Evolutionary conservation across 1,284 basidiomycete species (phyloP), one percentile per base, ranked within the genome.

Genomic region (Tilletia setariae): DNA sequence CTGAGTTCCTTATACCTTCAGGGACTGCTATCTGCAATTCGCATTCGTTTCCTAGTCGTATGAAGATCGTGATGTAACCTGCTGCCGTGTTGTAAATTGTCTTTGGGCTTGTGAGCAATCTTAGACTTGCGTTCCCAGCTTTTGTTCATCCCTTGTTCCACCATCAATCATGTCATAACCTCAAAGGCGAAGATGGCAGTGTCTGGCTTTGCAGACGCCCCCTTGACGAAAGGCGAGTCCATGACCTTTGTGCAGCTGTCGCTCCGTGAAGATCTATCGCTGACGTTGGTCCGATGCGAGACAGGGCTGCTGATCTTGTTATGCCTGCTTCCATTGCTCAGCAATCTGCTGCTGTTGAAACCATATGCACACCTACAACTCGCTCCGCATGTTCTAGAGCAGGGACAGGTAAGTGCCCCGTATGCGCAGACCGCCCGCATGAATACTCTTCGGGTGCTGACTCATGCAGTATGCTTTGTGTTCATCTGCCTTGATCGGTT

Each of bases 331-430:
- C 56, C 56, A 15, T 30, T 61, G 15, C 19, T 61, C 28, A 30
- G 28, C 30, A 61, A 35, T 35, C 7, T 61, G 28, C 56, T 61
- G 8, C 56, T 30, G 32, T n/a, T 61, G 28, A 61, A 61, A 30
- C 56, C 56, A 35, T 61, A 61, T 40, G 56, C 56, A 15, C 56
- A 61, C n/a, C 56, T 61, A 25, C 56, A 61, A 30, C 56, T 61
- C 28, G 25, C 32, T 28, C 56, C 56, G 30, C 56, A 61, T 21
- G 56, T 61, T 30, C 32, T 61, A 16, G 28, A 30, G 16, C 56
- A 61, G 19, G 56, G 56, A 32, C 56, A 61, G 28, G 56, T 61
- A 30, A 53, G 51, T 23, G 4, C 51, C 3, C 7, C n/a, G n/a
- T 13, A n/a, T 19, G 13, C 25, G 16, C 46, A 49, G 4, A n/a